These are phyloP conservation scores for Smallanthus sonchifolius DNA, from an alignment of 129 eudicot genomes.

Conservation along the genomic window DNA sequence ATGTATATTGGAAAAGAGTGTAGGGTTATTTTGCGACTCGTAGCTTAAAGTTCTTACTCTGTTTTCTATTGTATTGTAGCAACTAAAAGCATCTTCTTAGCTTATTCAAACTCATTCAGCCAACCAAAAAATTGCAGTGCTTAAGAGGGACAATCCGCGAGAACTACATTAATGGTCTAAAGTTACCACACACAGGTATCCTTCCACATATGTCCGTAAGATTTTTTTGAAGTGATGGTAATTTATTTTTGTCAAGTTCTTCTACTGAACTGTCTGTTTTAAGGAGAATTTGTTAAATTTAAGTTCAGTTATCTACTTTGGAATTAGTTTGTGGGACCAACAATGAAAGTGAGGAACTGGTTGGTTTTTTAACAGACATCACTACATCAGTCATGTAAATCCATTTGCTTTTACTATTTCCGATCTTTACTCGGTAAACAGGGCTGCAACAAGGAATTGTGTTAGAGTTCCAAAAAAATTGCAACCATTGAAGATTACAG, in stretches of 20 bases:
- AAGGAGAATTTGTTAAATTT: neutral
- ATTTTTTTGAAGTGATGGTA: neutral
- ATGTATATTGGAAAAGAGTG: slow-evolving; percentile 6
- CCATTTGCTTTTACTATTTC: neutral
- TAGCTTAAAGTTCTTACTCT: slow-evolving; percentile 4
- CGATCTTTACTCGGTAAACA: neutral
- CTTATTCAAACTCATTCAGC: slow-evolving; percentile 5
- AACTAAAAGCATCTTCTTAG: slow-evolving; percentile 4
- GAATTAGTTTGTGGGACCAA: neutral
- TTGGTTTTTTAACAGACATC: neutral
- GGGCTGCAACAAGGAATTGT: slow-evolving; percentile 1
- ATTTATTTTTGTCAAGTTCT: neutral
- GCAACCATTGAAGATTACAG: neutral
- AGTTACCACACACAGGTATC: slow-evolving; percentile 17
- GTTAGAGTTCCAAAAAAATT: neutral
- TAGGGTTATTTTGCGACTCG: neutral
- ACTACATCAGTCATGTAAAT: neutral
- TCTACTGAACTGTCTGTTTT: neutral
- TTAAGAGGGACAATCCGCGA: neutral
- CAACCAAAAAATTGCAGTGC: neutral
- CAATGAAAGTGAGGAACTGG: neutral
- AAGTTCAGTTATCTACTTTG: neutral
- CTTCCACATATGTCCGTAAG: neutral
- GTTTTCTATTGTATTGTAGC: slow-evolving; percentile 12
- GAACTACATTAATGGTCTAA: slow-evolving; percentile 6